Evolutionary conservation across 2,329 filamentous ascomycete species (phyloP).

Genomic region (Beauveria rudraprayagi): DNA sequence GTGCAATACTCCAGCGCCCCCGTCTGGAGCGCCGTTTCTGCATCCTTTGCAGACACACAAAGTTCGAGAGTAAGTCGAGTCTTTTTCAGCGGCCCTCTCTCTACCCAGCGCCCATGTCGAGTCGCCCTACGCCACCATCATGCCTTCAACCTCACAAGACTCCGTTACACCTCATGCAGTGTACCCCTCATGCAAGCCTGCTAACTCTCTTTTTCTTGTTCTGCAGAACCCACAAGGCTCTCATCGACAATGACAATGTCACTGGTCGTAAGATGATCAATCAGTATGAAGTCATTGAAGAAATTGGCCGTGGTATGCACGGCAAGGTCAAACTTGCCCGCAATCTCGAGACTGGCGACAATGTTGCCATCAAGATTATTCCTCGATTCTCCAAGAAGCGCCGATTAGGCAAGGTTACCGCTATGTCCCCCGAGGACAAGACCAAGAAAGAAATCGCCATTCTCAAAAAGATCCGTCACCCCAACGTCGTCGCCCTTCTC

Average conservation of each 20-base stretch:
- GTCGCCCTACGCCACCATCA: not conserved
- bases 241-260: conserved; percentile 79
- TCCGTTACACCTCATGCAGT: conserved; percentile 2
- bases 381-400: conserved; percentile 90
- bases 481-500: conserved; percentile 90
- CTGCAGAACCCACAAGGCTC: conserved; percentile 73
- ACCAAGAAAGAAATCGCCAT: conserved; percentile 96
- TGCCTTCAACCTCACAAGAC: not conserved
- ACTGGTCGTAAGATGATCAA: conserved; percentile 96
- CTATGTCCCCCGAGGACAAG: conserved; percentile 61
- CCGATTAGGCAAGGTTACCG: conserved; percentile 74
- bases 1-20: conserved; percentile 42
- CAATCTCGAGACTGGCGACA: conserved; percentile 64
- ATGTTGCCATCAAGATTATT: conserved; percentile 97
- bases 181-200: not conserved
- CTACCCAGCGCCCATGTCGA: conserved; percentile 4
- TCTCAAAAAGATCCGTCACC: conserved; percentile 93
- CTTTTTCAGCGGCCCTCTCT: not conserved
- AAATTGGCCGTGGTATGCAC: conserved; percentile 91
- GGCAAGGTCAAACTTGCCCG: conserved; percentile 95
- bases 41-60: conserved; percentile 65
- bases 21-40: conserved; percentile 51
- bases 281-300: conserved; percentile 93
- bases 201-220: conserved; percentile 6
- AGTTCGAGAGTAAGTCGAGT: conserved; percentile 62